These are phyloP conservation scores for Dorcoceras hygrometricum DNA, from an alignment of 257 asterid species.

Conservation along the genomic window DNA sequence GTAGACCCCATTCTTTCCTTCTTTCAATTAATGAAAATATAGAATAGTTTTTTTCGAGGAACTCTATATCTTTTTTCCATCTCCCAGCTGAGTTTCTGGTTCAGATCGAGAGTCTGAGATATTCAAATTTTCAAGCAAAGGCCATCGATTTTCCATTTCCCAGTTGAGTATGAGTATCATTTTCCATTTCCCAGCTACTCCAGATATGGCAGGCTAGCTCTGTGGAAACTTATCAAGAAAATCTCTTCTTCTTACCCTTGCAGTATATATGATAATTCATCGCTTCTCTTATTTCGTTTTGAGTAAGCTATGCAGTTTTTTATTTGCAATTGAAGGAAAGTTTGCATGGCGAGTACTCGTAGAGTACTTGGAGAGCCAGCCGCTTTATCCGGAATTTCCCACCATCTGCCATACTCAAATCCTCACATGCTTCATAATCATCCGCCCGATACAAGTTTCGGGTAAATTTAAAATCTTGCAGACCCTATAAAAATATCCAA, in stretches of 20 bases:
- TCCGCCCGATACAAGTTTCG: conserved; percentile 47
- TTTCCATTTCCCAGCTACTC: conserved; percentile 18
- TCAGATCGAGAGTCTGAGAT: too few relatives aligned
- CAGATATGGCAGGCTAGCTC: conserved; percentile 25
- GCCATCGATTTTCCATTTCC: background rate
- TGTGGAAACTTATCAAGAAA: conserved; percentile 8
- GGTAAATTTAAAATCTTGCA: conserved; percentile 36
- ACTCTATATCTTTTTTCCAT: too few relatives aligned
- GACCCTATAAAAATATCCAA: background rate
- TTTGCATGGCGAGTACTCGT: conserved; percentile 72
- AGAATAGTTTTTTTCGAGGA: too few relatives aligned
- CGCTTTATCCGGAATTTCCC: conserved; percentile 16
- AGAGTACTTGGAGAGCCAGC: conserved; percentile 49
- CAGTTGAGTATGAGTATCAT: background rate
- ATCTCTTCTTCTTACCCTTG: background rate
- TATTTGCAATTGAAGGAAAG: conserved; percentile 9
- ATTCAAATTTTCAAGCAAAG: background rate
- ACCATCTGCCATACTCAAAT: conserved; percentile 52
- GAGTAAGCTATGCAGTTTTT: too few relatives aligned
- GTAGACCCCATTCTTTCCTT: too few relatives aligned
- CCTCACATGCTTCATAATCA: conserved; percentile 57
- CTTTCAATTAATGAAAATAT: too few relatives aligned
- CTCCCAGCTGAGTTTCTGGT: too few relatives aligned
- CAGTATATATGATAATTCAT: background rate
- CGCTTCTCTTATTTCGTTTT: conserved; percentile 25